Conservation (phyloP, 192 early-diverging fungal species). For the Glomus cerebriforme region DNA sequence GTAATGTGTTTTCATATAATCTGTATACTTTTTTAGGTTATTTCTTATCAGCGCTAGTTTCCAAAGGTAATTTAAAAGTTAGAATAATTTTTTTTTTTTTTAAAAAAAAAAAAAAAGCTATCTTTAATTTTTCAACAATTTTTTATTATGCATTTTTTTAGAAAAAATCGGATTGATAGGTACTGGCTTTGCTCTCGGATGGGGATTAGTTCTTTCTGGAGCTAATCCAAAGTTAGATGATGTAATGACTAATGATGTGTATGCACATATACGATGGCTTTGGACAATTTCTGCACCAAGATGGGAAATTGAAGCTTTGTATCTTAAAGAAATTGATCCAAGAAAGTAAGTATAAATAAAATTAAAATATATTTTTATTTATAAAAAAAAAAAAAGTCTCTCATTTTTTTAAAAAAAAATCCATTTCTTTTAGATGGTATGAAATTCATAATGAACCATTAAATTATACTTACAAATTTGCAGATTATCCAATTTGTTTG, state of each 20-base stretch:
- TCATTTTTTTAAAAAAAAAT: no score
- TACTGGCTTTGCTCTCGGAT: constrained; percentile 63
- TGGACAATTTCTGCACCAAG: constrained; percentile 63
- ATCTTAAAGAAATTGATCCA: constrained; percentile 52
- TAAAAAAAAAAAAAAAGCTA: neutral
- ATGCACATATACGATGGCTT: constrained; percentile 47
- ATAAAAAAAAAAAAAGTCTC: neutral
- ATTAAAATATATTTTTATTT: no score
- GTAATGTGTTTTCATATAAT: neutral
- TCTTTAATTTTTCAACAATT: no score
- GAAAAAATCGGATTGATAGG: constrained; percentile 49
- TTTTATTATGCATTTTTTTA: neutral
- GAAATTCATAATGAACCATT: constrained; percentile 39
- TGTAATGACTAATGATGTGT: constrained; percentile 37
- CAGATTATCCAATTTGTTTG: constrained; percentile 47
- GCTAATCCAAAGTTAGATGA: constrained; percentile 54
- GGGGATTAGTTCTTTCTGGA: constrained; percentile 62
- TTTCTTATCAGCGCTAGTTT: constrained; percentile 51
- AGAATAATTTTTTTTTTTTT: neutral
- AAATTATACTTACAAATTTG: constrained; percentile 44
- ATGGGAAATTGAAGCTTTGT: constrained; percentile 64
- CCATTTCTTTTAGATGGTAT: constrained; percentile 18
- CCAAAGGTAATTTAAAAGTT: constrained; percentile 4
- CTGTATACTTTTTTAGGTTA: constrained; percentile 43
- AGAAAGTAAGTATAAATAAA: constrained; percentile 30